Evolutionary conservation across 1,284 basidiomycete species (phyloP).

Genomic region (Puccinia coronata): DNA sequence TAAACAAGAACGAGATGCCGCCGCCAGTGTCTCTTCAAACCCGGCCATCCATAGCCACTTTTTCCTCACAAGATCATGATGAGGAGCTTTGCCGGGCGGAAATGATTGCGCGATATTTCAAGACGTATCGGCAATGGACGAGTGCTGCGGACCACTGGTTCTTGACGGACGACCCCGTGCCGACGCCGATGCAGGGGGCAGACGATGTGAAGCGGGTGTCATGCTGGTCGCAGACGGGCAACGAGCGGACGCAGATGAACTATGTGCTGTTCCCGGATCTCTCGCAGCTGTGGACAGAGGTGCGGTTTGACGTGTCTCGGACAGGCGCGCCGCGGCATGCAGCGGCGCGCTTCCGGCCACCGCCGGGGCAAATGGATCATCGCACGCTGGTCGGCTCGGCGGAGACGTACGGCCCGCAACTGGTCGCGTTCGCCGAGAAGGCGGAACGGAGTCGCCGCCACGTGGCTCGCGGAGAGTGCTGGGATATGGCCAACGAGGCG

Average conservation of each 20-base stretch:
- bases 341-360: conserved; percentile 60
- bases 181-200: neutral
- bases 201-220: conserved; percentile 38
- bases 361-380: conserved; percentile 59
- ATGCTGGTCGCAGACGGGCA: conserved; percentile 53
- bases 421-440: conserved; percentile 63
- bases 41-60: neutral
- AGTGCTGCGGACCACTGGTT: conserved; percentile 35
- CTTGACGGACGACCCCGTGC: conserved; percentile 22
- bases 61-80: neutral
- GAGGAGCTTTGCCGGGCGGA: neutral
- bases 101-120: conserved; percentile 18
- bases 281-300: conserved; percentile 63
- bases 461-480: conserved; percentile 66
- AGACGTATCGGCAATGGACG: conserved; percentile 8
- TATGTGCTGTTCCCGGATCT: conserved; percentile 64
- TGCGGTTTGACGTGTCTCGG: conserved; percentile 56
- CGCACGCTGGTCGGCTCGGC: conserved; percentile 61
- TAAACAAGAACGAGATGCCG: neutral
- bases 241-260: conserved; percentile 58
- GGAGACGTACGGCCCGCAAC: conserved; percentile 64
- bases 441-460: conserved; percentile 62
- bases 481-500: conserved; percentile 66
- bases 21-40: conserved; percentile 39
- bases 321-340: conserved; percentile 58